Conservation (phyloP, 2,329 filamentous ascomycete species). For the Pseudocercospora macadamiae region DNA sequence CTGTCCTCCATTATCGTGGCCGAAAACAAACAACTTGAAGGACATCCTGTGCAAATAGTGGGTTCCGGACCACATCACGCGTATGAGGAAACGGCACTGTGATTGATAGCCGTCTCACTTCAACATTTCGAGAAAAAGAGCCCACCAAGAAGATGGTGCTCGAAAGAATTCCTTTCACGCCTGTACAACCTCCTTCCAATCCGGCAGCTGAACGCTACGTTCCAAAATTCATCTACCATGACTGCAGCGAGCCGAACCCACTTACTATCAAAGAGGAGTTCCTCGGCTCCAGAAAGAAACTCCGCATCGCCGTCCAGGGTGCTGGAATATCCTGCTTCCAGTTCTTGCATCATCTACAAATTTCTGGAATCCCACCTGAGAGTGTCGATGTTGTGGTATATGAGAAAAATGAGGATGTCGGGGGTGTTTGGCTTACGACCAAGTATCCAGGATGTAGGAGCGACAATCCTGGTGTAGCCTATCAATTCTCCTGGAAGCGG, state of each 20-base stretch:
- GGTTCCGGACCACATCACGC: no score
- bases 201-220: slow-evolving; percentile 2
- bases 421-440: slow-evolving; percentile 41
- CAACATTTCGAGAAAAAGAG: no score
- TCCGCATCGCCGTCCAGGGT: slow-evolving; percentile 22
- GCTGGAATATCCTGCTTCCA: slow-evolving; percentile 23
- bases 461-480: slow-evolving; percentile 36
- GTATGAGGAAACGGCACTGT: no score
- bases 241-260: neutral
- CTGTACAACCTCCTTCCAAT: neutral
- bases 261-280: slow-evolving; percentile 23
- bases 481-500: slow-evolving; percentile 38
- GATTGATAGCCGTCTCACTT: no score
- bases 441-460: slow-evolving; percentile 38
- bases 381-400: slow-evolving; percentile 24
- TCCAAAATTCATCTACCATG: slow-evolving; percentile 12
- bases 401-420: slow-evolving; percentile 38
- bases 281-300: slow-evolving; percentile 19
- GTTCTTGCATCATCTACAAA: slow-evolving; percentile 23
- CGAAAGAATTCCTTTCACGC: slow-evolving; percentile 1
- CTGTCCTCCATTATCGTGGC: no score
- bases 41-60: no score
- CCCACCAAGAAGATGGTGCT: neutral
- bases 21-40: no score
- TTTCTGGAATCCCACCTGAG: slow-evolving; percentile 9